These are phyloP conservation scores for Decorospora gaudefroyi DNA, from an alignment of 2,329 filamentous ascomycete species.

Conservation along the genomic window DNA sequence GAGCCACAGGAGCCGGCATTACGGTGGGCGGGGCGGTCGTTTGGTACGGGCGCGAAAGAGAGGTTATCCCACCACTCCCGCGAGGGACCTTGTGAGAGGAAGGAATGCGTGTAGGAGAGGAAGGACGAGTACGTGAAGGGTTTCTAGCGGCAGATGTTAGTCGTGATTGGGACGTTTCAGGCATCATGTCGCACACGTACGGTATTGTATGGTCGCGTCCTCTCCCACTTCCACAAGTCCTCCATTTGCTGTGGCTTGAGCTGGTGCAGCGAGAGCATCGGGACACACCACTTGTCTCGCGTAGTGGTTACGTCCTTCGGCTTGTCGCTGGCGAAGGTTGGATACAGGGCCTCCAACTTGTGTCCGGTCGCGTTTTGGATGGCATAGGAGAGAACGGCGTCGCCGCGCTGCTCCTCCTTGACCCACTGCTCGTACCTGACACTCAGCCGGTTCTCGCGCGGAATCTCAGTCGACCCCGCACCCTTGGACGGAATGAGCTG, in stretches of 20 bases:
- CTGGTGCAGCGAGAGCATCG: conserved; percentile 49
- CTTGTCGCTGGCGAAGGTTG: conserved; percentile 52
- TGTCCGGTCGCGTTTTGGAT: conserved; percentile 45
- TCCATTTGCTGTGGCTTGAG: conserved; percentile 54
- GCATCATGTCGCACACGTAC: conserved; percentile 19
- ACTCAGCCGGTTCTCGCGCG: conserved; percentile 37
- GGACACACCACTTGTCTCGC: conserved; percentile 50
- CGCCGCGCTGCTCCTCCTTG: conserved; percentile 53
- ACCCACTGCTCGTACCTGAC: conserved; percentile 40
- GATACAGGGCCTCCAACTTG: conserved; percentile 46
- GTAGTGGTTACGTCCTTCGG: conserved; percentile 53
- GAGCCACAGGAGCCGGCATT: conserved; percentile 43
- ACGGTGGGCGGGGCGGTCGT: conserved; percentile 42
- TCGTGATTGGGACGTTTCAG: not conserved
- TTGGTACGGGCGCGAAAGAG: conserved; percentile 39
- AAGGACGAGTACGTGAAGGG: conserved; percentile 46
- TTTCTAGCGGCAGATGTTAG: conserved; percentile 32
- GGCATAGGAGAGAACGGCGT: conserved; percentile 47
- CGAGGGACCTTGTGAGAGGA: conserved; percentile 39
- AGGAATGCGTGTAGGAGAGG: conserved; percentile 45
- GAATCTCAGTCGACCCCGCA: conserved; percentile 33
- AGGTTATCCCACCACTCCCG: conserved; percentile 47
- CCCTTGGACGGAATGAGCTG: conserved; percentile 46
- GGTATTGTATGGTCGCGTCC: conserved; percentile 42
- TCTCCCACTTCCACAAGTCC: conserved; percentile 56